phyloP scores from a whole-genome alignment of 805 yeast species.

The Pichia ethanolica region DNA sequence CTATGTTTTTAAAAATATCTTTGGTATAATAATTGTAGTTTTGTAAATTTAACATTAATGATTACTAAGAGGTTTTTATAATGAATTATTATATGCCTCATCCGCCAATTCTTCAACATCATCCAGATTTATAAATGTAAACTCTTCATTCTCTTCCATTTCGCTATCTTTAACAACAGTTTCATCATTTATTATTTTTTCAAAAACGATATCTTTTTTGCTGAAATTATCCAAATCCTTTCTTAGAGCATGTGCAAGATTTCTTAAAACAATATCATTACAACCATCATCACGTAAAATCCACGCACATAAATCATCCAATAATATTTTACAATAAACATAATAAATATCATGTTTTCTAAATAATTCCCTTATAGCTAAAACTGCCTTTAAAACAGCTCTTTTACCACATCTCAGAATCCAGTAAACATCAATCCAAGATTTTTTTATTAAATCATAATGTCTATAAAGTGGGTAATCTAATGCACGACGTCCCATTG shows the following conservation, averaged over 20 bases:
- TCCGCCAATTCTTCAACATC: constrained; percentile 59
- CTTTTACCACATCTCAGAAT: constrained; percentile 64
- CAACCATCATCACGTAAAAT: constrained; percentile 48
- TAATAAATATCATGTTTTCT: constrained; percentile 79
- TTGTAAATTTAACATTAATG: background rate
- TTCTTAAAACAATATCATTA: constrained; percentile 49
- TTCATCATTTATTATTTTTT: constrained; percentile 36
- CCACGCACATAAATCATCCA: constrained; percentile 78
- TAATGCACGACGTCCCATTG: constrained; percentile 66
- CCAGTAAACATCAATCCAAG: constrained; percentile 70
- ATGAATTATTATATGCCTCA: constrained; percentile 23
- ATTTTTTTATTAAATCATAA: constrained; percentile 48
- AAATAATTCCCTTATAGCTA: constrained; percentile 63
- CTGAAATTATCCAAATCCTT: constrained; percentile 32
- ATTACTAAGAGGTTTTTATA: constrained; percentile 13
- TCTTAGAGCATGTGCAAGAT: constrained; percentile 58
- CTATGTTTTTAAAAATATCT: no score
- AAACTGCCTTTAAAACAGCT: constrained; percentile 49
- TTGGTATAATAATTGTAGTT: no score
- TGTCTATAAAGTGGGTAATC: constrained; percentile 76
- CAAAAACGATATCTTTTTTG: constrained; percentile 48
- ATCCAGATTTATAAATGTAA: constrained; percentile 38
- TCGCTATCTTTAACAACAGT: constrained; percentile 31
- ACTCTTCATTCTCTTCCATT: constrained; percentile 27
- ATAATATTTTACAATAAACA: constrained; percentile 68